Percentiles rank a stretch among this genome's conserved stretches.
phyloP scores from a whole-genome alignment of 306 rosid species.

The Castanea sativa region DNA sequence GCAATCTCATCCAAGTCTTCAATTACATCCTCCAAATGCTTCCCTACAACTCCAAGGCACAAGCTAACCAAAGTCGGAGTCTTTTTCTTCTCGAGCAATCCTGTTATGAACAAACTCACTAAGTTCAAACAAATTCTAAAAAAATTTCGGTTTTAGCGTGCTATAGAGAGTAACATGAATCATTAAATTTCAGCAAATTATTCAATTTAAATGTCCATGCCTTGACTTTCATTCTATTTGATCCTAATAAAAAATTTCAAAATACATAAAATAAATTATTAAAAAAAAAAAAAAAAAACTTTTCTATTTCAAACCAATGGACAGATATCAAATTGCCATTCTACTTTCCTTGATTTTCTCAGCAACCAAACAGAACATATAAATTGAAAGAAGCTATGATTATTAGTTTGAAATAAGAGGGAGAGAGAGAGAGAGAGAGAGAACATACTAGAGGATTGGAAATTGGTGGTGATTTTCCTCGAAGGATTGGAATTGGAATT shows the following conservation, averaged over 20 bases:
- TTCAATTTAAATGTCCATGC: neutral
- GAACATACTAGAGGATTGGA: conserved; percentile 38
- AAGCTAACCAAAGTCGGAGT: conserved; percentile 68
- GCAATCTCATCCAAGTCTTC: conserved; percentile 70
- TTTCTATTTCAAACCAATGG: too few relatives aligned
- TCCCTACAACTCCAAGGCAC: conserved; percentile 79
- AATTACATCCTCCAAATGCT: conserved; percentile 78
- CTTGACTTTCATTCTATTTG: neutral
- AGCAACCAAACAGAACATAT: neutral
- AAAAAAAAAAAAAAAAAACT: too few relatives aligned
- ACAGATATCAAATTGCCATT: too few relatives aligned
- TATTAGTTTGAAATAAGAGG: neutral
- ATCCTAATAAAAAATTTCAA: too few relatives aligned
- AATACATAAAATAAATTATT: too few relatives aligned
- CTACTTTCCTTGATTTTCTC: too few relatives aligned
- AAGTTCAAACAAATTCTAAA: neutral
- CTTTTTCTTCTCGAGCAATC: conserved; percentile 39
- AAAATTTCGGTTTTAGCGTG: neutral
- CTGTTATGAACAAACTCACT: conserved; percentile 34
- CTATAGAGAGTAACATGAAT: neutral
- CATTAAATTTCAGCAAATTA: neutral
- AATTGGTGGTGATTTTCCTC: neutral
- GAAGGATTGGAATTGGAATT: conserved; percentile 40
- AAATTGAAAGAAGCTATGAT: neutral
- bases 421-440: neutral